phyloP scores from a whole-genome alignment of 331 rosid genomes.

The Phaseolus coccineus region DNA sequence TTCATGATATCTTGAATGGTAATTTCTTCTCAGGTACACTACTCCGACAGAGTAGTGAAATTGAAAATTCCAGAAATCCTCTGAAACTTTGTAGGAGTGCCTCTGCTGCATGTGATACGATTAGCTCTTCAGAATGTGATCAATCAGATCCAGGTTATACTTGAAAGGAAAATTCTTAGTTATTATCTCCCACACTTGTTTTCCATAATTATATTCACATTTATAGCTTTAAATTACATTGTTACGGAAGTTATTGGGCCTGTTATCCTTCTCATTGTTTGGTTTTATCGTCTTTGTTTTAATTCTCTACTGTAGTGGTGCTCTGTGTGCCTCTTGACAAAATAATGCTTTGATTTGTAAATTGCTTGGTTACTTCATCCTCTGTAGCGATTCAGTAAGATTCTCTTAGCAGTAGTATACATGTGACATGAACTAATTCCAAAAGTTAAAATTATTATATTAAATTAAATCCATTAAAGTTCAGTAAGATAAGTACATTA shows the following conservation, averaged over 20 bases:
- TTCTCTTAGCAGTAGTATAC: conserved; percentile 5
- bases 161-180: conserved; percentile 5
- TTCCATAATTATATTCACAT: not conserved
- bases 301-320: not conserved
- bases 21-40: not conserved
- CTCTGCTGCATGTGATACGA: conserved; percentile 12
- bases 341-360: not conserved
- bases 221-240: not conserved
- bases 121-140: not conserved
- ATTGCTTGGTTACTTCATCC: not conserved
- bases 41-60: not conserved
- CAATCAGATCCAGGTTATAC: conserved; percentile 9
- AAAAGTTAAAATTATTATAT: not conserved
- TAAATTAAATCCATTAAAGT: not conserved
- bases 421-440: not conserved
- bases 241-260: conserved; percentile 1
- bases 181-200: not conserved
- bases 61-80: not conserved
- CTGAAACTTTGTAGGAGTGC: not conserved
- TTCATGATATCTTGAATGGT: not conserved
- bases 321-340: not conserved
- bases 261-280: conserved; percentile 15
- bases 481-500: not conserved
- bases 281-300: not conserved
- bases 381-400: not conserved